phyloP scores from a whole-genome alignment of 164 flowering plant species.

The Berberis vulgaris region DNA sequence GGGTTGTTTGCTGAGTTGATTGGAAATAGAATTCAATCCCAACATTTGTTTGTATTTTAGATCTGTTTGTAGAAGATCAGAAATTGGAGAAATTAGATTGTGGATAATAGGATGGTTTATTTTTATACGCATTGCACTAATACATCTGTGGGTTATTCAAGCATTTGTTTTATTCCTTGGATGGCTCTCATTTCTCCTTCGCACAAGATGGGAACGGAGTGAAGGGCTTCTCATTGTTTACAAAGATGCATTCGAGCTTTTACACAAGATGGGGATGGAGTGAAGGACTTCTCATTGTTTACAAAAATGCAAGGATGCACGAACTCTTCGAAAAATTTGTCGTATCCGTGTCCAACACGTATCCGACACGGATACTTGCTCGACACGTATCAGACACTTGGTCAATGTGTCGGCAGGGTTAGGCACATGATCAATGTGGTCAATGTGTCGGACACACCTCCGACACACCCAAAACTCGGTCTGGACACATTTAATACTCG shows the following conservation, averaged over 20 bases:
- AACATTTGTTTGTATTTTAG: conserved; percentile 62
- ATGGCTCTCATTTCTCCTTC: conserved; percentile 57
- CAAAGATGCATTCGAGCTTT: conserved; percentile 22
- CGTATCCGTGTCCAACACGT: no score
- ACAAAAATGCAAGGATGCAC: background rate
- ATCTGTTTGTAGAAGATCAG: conserved; percentile 44
- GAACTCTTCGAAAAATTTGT: no score
- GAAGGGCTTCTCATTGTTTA: conserved; percentile 45
- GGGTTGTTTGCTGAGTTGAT: conserved; percentile 30
- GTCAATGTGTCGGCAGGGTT: no score
- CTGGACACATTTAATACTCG: no score
- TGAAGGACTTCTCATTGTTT: conserved; percentile 45
- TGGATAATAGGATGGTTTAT: conserved; percentile 50
- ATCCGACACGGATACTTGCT: no score
- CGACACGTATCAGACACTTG: no score
- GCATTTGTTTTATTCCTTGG: conserved; percentile 70
- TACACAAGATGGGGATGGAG: conserved; percentile 45
- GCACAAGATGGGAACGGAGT: conserved; percentile 45
- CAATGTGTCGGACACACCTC: no score
- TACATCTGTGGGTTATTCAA: conserved; percentile 28
- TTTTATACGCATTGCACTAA: conserved; percentile 66
- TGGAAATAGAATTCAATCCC: conserved; percentile 21
- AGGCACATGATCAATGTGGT: no score
- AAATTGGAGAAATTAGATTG: conserved; percentile 41
- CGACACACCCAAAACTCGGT: no score